These are phyloP conservation scores for Paraleonurus japonicus DNA, from an alignment of 257 asterid species.

Conservation along the genomic window DNA sequence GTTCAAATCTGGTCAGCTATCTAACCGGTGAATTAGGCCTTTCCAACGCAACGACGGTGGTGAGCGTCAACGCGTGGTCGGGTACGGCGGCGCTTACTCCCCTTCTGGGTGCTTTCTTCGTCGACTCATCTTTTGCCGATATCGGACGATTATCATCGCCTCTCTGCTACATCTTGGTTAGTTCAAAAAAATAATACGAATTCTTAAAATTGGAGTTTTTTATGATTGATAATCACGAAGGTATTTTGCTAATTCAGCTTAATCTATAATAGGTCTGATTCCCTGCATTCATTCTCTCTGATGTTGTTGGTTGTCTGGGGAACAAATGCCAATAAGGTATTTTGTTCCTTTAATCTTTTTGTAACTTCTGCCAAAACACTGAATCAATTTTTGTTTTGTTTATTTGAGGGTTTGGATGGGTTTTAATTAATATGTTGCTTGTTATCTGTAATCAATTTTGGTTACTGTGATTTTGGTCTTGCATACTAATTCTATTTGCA, in stretches of 20 bases:
- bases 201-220: neutral
- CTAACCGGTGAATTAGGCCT: constrained; percentile 12
- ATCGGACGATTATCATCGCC: constrained; percentile 16
- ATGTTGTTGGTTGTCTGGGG: constrained; percentile 54
- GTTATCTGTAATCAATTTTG: neutral
- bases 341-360: constrained; percentile 24
- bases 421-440: neutral
- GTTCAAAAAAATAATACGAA: neutral
- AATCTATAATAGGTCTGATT: constrained; percentile 50
- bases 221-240: neutral
- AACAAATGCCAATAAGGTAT: constrained; percentile 36
- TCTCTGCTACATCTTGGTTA: constrained; percentile 26
- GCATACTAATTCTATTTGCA: neutral
- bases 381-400: neutral
- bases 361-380: constrained; percentile 16
- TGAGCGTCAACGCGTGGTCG: constrained; percentile 25
- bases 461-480: neutral
- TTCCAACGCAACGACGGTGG: constrained; percentile 26
- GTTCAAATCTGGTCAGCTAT: constrained; percentile 23
- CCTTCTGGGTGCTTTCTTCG: constrained; percentile 22
- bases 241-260: too few relatives aligned
- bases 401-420: constrained; percentile 6
- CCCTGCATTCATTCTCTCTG: constrained; percentile 58
- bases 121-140: constrained; percentile 22
- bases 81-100: constrained; percentile 22